phyloP scores from a whole-genome alignment of 2,329 filamentous ascomycete species.

The Fusarium tuaranense region DNA sequence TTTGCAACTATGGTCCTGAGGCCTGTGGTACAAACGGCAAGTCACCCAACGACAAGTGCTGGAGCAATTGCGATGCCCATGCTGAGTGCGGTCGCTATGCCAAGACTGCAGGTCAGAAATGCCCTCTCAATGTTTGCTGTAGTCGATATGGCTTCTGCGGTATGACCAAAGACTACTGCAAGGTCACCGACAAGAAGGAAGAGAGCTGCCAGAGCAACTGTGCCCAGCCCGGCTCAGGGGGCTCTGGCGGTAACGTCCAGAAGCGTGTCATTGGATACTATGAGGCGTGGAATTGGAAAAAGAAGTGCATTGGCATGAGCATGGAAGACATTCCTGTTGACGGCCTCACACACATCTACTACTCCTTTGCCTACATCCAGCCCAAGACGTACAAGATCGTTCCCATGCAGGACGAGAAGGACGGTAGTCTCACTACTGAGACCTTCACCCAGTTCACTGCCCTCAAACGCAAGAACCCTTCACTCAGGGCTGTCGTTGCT shows the following conservation, averaged over 20 bases:
- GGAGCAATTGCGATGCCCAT: background rate
- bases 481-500: slow-evolving; percentile 48
- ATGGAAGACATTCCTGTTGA: slow-evolving; percentile 33
- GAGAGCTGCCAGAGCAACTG: background rate
- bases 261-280: background rate
- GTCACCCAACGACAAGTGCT: background rate
- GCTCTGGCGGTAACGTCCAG: background rate
- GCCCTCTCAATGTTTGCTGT: background rate
- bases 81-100: background rate
- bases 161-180: background rate
- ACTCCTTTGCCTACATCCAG: slow-evolving; percentile 51
- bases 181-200: background rate
- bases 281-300: slow-evolving; percentile 34
- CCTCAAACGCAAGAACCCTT: slow-evolving; percentile 44
- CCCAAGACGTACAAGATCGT: slow-evolving; percentile 45
- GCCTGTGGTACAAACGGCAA: background rate
- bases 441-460: slow-evolving; percentile 44
- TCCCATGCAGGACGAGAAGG: slow-evolving; percentile 40
- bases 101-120: background rate
- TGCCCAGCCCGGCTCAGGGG: background rate
- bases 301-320: slow-evolving; percentile 13
- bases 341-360: slow-evolving; percentile 44
- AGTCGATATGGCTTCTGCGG: background rate
- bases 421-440: background rate
- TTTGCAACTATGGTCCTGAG: background rate